These are phyloP conservation scores for Malus orientalis DNA, from an alignment of 306 rosid genomes.

Conservation along the genomic window DNA sequence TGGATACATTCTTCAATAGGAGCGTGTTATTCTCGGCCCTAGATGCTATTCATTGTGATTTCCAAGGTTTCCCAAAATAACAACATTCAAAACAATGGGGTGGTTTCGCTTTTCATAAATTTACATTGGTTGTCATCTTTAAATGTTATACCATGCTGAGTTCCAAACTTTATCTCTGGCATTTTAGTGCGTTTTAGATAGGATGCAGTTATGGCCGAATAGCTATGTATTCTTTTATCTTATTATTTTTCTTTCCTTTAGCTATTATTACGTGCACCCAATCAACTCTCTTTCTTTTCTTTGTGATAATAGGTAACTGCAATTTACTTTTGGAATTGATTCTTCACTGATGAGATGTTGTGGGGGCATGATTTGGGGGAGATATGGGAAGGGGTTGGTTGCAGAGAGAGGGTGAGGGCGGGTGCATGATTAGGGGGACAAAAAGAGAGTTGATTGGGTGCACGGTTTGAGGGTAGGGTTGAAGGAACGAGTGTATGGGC, in stretches of 20 bases:
- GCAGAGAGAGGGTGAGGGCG: too few relatives aligned
- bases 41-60: background rate
- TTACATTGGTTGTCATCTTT: background rate
- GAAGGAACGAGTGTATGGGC: too few relatives aligned
- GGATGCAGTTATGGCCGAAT: background rate
- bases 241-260: background rate
- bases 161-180: background rate
- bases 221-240: background rate
- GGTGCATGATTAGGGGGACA: too few relatives aligned
- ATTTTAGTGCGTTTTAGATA: background rate
- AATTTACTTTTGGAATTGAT: too few relatives aligned
- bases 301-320: too few relatives aligned
- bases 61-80: background rate
- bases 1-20: too few relatives aligned
- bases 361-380: too few relatives aligned
- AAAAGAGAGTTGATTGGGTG: too few relatives aligned
- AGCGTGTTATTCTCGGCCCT: conserved; percentile 16
- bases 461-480: too few relatives aligned
- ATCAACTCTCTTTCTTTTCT: too few relatives aligned
- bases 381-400: too few relatives aligned
- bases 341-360: too few relatives aligned
- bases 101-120: background rate
- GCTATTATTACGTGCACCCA: background rate
- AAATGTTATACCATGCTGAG: background rate
- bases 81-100: background rate